A percentile compares a stretch with the other conserved stretches of the same genome.
Conservation (phyloP, 768 basidiomycete species). For the Mycena polygramma region DNA sequence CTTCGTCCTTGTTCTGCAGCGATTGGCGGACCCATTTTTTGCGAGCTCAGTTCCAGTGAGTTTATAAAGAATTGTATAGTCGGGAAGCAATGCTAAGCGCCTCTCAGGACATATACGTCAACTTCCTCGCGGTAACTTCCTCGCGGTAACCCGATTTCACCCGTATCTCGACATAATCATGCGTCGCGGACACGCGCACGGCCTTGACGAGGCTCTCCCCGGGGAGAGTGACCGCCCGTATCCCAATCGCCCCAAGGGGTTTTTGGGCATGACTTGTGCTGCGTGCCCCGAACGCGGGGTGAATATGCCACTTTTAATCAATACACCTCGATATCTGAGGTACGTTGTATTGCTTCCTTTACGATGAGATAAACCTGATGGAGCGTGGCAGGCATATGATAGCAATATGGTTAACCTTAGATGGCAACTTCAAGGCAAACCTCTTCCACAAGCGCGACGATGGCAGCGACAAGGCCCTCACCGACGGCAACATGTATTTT, state of each 20-base stretch:
- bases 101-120: constrained; percentile 18
- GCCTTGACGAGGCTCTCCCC: background rate
- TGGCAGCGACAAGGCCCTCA: constrained; percentile 20
- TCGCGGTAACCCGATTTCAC: constrained; percentile 12
- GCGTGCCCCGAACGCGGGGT: constrained; percentile 24
- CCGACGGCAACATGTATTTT: constrained; percentile 29
- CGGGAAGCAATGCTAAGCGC: too few relatives aligned
- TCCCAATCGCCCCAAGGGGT: background rate
- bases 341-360: too few relatives aligned
- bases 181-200: constrained; percentile 8
- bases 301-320: constrained; percentile 13
- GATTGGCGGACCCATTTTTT: background rate
- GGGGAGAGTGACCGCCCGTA: background rate
- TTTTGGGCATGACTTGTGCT: background rate
- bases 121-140: constrained; percentile 25
- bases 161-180: constrained; percentile 8
- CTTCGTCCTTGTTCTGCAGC: background rate
- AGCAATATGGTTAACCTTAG: too few relatives aligned
- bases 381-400: background rate
- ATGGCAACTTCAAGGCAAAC: constrained; percentile 13
- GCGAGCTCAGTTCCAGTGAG: constrained; percentile 16
- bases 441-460: constrained; percentile 29
- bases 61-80: background rate
- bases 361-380: background rate
- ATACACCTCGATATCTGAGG: constrained; percentile 5